These are phyloP conservation scores for Trypanosomatidae sp. DNA, from an alignment of 208 protist genomes.

Conservation along the genomic window DNA sequence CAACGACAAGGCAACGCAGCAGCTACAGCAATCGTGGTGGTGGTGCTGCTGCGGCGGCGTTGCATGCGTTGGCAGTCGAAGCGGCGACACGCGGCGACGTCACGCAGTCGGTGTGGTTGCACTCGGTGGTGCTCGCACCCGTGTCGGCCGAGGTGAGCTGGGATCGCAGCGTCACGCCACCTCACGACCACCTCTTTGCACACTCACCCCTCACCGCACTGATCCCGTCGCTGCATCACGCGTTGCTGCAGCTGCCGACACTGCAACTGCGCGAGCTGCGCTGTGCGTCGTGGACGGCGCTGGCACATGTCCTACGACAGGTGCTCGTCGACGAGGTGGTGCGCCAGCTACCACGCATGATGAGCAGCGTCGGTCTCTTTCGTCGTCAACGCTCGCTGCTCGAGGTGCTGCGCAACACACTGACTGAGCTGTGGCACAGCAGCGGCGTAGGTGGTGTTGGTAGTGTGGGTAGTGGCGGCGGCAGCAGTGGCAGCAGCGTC, in stretches of 20 bases:
- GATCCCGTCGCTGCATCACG: constrained; percentile 41
- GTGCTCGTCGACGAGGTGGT: constrained; percentile 24
- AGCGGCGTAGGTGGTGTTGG: too few species aligned
- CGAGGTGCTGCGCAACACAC: constrained; percentile 4
- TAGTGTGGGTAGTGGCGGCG: too few species aligned
- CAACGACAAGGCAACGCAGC: too few species aligned
- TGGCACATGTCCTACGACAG: constrained; percentile 14
- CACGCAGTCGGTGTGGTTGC: too few species aligned
- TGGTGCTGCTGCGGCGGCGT: constrained; percentile 1
- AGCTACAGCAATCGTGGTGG: too few species aligned
- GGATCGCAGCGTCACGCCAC: constrained; percentile 28
- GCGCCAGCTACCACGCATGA: constrained; percentile 28
- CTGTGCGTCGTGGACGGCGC: constrained; percentile 11
- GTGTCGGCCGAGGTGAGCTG: constrained; percentile 26
- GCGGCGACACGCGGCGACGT: background rate
- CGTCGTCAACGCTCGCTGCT: constrained; percentile 14
- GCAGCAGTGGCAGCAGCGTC: too few species aligned
- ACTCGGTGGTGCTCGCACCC: constrained; percentile 17
- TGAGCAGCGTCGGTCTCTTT: constrained; percentile 30
- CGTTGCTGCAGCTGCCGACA: constrained; percentile 21
- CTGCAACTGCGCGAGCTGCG: constrained; percentile 22
- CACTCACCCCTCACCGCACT: constrained; percentile 22
- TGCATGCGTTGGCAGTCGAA: constrained; percentile 1
- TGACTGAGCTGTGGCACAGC: too few species aligned
- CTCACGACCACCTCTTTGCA: constrained; percentile 30